Base-by-base conservation (phyloP, 1,284 basidiomycete genomes). In the Austroboletus novae-zelandiae region DNA sequence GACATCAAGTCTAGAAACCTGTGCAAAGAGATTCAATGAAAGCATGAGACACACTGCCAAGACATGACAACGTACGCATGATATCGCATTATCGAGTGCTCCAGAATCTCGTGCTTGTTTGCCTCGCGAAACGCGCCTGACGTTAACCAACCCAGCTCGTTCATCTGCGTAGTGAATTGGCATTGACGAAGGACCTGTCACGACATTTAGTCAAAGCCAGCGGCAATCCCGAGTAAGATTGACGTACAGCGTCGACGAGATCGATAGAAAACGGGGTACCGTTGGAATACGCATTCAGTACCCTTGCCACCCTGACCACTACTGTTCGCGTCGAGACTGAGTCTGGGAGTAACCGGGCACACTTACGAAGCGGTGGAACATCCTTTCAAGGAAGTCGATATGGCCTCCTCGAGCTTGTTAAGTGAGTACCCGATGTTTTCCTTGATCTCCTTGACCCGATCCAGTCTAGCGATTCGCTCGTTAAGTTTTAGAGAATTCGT, bases 121-220 rank as follows among this genome's bases (percentile, higher is more conserved):
- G 62, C 17, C 13, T 40, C 47, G 17, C 42, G 51, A 46, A 65
- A 69, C 9, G 37, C 30, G 18, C 51, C 54, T 3, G 66, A 47
- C 30, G 53, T 53, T 18, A 68, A 25, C 67, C 64, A 65, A 15
- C 62, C 62, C 15, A 76, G 47, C 9, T 67, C 58, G 9, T 62
- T 47, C 50, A 74, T 61, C 53, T 74, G 72, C 25, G 60, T 52
- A 17, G 74, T 66, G 52, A 79, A 77, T 3, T 65, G 59, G 15
- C 68, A 67, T 52, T 77, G 75, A 29, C 76, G 75, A 25, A 76
- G 51, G 27, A 74, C 73, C 71, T 72, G 34, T 45, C 20, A 15
- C 8, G 20, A 9, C 15, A 17, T 9, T 27, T 13, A 23, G 14
- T 55, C 17, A 54, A n/a, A 15, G 4, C 29, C 18, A n/a, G 13